These are phyloP conservation scores for Amphichorda felina DNA, from an alignment of 2,329 filamentous ascomycete genomes.

Conservation along the genomic window DNA sequence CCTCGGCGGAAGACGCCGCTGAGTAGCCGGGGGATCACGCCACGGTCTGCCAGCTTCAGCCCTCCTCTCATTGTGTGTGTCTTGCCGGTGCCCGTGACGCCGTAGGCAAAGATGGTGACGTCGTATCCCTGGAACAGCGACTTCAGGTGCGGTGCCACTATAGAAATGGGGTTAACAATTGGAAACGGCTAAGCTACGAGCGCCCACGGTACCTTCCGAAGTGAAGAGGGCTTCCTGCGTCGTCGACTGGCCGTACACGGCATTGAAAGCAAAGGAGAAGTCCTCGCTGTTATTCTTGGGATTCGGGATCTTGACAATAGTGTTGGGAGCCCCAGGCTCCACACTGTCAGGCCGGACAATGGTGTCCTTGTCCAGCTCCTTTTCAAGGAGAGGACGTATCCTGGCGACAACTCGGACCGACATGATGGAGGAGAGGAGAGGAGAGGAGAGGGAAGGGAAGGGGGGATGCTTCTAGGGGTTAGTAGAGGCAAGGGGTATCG, in stretches of 20 bases:
- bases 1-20: conserved; percentile 77
- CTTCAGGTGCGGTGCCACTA: conserved; percentile 82
- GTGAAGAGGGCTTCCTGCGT: conserved; percentile 84
- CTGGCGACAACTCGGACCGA: conserved; percentile 79
- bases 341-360: conserved; percentile 62
- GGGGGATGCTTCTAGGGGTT: conserved; percentile 4
- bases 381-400: conserved; percentile 76
- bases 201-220: conserved; percentile 56
- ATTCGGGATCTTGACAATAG: conserved; percentile 78
- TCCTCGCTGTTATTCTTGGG: conserved; percentile 86
- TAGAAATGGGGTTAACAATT: conserved; percentile 2
- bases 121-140: conserved; percentile 84
- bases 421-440: conserved; percentile 24
- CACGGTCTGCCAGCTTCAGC: conserved; percentile 72
- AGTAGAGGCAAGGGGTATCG: neutral
- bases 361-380: conserved; percentile 76
- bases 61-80: conserved; percentile 95
- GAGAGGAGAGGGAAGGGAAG: conserved; percentile 1
- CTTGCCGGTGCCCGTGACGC: conserved; percentile 87
- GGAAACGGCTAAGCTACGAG: neutral
- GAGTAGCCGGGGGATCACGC: conserved; percentile 75
- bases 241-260: conserved; percentile 71
- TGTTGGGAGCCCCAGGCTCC: conserved; percentile 48
- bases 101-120: conserved; percentile 85
- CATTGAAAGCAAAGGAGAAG: conserved; percentile 90